A percentile compares a stretch with the other conserved stretches of the same genome.
These are phyloP conservation scores for Claviceps pusilla DNA, from an alignment of 2,329 filamentous ascomycete genomes.

Conservation along the genomic window DNA sequence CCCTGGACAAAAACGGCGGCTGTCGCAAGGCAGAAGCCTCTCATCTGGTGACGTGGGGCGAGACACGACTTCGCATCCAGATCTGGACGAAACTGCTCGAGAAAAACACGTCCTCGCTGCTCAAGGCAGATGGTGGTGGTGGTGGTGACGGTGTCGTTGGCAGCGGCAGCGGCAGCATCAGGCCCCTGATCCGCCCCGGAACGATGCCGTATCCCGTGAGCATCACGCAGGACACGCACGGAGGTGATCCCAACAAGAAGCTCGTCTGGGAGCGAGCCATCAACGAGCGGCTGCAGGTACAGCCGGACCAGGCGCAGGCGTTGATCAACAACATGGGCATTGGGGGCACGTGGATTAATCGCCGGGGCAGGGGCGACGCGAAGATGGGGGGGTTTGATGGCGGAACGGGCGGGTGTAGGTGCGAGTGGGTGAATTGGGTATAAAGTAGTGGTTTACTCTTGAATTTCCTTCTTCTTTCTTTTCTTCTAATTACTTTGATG, in stretches of 20 bases:
- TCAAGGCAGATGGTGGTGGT: slow-evolving; percentile 13
- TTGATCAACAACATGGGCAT: slow-evolving; percentile 34
- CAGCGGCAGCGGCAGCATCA: background rate
- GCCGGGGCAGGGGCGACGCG: slow-evolving; percentile 25
- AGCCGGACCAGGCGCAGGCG: slow-evolving; percentile 27
- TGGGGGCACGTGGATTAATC: slow-evolving; percentile 39
- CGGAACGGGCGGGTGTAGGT: slow-evolving; percentile 46
- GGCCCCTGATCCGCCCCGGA: slow-evolving; percentile 29
- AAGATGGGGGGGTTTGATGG: slow-evolving; percentile 47
- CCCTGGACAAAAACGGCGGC: slow-evolving; percentile 41
- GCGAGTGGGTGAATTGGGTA: slow-evolving; percentile 43
- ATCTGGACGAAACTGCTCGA: slow-evolving; percentile 44
- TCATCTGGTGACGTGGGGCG: slow-evolving; percentile 41
- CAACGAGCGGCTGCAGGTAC: slow-evolving; percentile 29
- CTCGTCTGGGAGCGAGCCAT: slow-evolving; percentile 39
- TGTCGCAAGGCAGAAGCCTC: slow-evolving; percentile 36
- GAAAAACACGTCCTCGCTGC: slow-evolving; percentile 27
- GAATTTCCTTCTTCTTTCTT: background rate
- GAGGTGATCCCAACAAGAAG: slow-evolving; percentile 38
- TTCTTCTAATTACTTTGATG: background rate
- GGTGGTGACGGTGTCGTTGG: too few species aligned
- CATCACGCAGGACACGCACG: slow-evolving; percentile 46
- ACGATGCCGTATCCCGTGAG: slow-evolving; percentile 51
- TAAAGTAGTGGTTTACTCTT: background rate
- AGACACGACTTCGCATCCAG: slow-evolving; percentile 48